Conservation (phyloP, 2,329 filamentous ascomycete species). For the Sarocladium strictum region DNA sequence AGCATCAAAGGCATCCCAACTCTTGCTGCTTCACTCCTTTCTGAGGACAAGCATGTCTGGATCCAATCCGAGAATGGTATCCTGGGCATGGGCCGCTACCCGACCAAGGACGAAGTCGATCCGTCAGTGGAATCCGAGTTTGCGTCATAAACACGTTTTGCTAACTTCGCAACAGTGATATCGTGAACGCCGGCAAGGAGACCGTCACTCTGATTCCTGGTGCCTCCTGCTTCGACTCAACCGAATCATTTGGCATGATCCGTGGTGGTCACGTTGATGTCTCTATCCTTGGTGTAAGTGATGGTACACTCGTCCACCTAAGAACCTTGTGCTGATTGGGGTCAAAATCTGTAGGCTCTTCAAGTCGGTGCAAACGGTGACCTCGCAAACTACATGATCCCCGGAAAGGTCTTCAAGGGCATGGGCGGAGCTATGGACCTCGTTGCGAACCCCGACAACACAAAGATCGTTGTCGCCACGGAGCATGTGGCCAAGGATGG, state of each 20-base stretch:
- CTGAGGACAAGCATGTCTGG: slow-evolving; percentile 65
- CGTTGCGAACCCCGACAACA: slow-evolving; percentile 63
- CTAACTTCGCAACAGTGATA: slow-evolving; percentile 37
- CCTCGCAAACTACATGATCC: slow-evolving; percentile 86
- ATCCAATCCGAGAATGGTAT: slow-evolving; percentile 85
- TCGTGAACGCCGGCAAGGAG: slow-evolving; percentile 85
- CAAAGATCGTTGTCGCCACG: slow-evolving; percentile 67
- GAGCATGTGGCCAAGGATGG: slow-evolving; percentile 67
- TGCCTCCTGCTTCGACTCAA: slow-evolving; percentile 70
- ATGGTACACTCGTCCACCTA: neutral
- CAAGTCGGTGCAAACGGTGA: slow-evolving; percentile 76
- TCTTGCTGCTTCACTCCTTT: slow-evolving; percentile 71
- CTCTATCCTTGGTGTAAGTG: slow-evolving; percentile 64
- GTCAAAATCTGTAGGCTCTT: slow-evolving; percentile 41
- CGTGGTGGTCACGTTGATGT: slow-evolving; percentile 78
- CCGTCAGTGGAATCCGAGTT: slow-evolving; percentile 30
- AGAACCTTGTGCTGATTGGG: neutral
- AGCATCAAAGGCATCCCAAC: slow-evolving; percentile 61
- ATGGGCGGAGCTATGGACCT: slow-evolving; percentile 78
- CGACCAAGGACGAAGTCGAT: slow-evolving; percentile 65
- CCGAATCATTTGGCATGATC: slow-evolving; percentile 85
- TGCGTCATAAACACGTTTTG: slow-evolving; percentile 18
- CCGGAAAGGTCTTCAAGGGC: slow-evolving; percentile 80
- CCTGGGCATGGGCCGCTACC: slow-evolving; percentile 77
- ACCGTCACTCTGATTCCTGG: slow-evolving; percentile 76